Percentiles rank a stretch among this genome's conserved stretches.
phyloP scores from a whole-genome alignment of 73 alveolate genomes.

The Paramecium octaurelia region DNA sequence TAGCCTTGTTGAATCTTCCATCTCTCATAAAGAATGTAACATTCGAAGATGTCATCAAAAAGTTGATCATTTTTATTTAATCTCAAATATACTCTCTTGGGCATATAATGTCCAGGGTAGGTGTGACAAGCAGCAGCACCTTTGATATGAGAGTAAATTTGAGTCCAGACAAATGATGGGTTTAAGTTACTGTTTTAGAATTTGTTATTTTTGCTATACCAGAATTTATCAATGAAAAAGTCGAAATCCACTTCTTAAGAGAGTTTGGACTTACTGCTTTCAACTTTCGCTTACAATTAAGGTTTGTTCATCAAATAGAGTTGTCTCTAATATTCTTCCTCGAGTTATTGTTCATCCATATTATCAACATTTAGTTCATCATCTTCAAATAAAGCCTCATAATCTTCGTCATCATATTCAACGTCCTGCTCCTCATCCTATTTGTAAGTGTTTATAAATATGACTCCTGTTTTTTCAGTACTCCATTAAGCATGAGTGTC shows the following conservation, averaged over 20 bases:
- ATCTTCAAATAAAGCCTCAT: slow-evolving; percentile 40
- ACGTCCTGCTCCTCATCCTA: slow-evolving; percentile 62
- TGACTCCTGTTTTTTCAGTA: slow-evolving; percentile 77
- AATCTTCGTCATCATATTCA: slow-evolving; percentile 61
- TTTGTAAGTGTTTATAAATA: slow-evolving; percentile 73
- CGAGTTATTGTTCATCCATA: slow-evolving; percentile 16
- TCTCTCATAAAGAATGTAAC: slow-evolving; percentile 72
- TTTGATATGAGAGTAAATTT: slow-evolving; percentile 79
- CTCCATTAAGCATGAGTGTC: slow-evolving; percentile 78
- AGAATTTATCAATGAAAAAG: slow-evolving; percentile 36
- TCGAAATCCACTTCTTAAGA: slow-evolving; percentile 61
- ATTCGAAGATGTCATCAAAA: slow-evolving; percentile 16
- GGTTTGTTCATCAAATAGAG: slow-evolving; percentile 35
- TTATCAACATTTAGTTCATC: neutral
- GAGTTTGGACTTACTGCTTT: neutral
- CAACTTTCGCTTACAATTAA: neutral
- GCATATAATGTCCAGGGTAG: slow-evolving; percentile 60
- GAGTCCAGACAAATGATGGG: slow-evolving; percentile 83
- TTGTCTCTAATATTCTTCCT: slow-evolving; percentile 55
- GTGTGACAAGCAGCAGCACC: slow-evolving; percentile 68
- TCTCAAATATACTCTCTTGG: slow-evolving; percentile 12
- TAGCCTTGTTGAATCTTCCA: slow-evolving; percentile 75
- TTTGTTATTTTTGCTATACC: slow-evolving; percentile 25
- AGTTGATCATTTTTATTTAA: slow-evolving; percentile 31
- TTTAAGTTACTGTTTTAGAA: neutral